Evolutionary conservation across 352 stramenopile genomes (phyloP).

Genomic region (Phytophthora sansomeana): DNA sequence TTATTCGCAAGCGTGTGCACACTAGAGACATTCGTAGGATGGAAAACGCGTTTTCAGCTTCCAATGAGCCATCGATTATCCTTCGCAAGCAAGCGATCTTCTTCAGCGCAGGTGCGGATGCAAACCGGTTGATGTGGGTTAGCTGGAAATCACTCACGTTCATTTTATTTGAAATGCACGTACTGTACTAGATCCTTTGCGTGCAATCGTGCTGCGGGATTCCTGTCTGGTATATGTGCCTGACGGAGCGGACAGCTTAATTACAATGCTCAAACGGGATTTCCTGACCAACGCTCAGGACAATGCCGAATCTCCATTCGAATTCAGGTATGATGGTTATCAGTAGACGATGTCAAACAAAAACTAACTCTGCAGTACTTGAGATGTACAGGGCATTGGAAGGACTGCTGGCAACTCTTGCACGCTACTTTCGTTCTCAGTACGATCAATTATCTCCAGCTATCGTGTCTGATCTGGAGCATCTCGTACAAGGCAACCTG

Average conservation of each 20-base stretch:
- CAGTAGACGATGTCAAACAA: not conserved
- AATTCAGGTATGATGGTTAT: slow-evolving; percentile 52
- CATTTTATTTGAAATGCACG: not conserved
- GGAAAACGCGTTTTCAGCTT: slow-evolving; percentile 69
- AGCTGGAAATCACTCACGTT: not conserved
- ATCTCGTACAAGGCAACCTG: slow-evolving; percentile 48
- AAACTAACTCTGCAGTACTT: not conserved
- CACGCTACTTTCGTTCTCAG: slow-evolving; percentile 48
- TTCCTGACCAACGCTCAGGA: slow-evolving; percentile 54
- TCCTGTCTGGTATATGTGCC: slow-evolving; percentile 53
- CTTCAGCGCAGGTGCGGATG: slow-evolving; percentile 56
- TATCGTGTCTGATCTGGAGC: slow-evolving; percentile 52
- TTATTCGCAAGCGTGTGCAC: slow-evolving; percentile 52
- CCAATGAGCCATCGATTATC: slow-evolving; percentile 67
- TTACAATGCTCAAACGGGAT: slow-evolving; percentile 60
- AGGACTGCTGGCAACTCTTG: slow-evolving; percentile 52
- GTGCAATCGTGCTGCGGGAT: slow-evolving; percentile 63
- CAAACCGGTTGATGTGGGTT: not conserved
- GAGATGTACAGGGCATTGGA: slow-evolving; percentile 34
- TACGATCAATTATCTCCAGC: slow-evolving; percentile 47
- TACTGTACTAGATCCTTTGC: slow-evolving; percentile 68
- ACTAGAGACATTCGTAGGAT: slow-evolving; percentile 70
- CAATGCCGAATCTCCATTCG: slow-evolving; percentile 52
- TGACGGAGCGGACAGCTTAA: slow-evolving; percentile 53
- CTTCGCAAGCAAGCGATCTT: slow-evolving; percentile 71